Base-by-base conservation (phyloP, 2,329 filamentous ascomycete genomes). In the Hymenoscyphus scutula region DNA sequence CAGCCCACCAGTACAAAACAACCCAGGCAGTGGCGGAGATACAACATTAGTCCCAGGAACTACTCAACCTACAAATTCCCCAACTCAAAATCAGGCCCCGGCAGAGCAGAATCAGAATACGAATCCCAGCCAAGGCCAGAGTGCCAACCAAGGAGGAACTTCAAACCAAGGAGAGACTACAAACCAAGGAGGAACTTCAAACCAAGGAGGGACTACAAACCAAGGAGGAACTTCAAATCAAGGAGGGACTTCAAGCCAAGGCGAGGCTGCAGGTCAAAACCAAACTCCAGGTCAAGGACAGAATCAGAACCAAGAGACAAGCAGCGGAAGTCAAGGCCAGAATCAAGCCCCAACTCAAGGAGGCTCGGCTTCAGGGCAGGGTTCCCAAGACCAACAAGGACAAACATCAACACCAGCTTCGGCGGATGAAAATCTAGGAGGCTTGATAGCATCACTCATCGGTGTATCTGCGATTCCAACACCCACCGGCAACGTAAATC, bases 391-490 rank as follows among this genome's bases (percentile, higher is more conserved):
- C 8, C 41, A 48, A 11, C 41, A 48, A 23, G n/a, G 17, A 10
- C 41, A 48, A 23, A 7, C n/a, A 10, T 19, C 41, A 23, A 48
- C 41, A 19, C n/a, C 56, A 17, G 59, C 25, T 5, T 45, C 59
- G 8, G 53, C 53, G 19, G 41, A 48, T n/a, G 19, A 23, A 48
- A 48, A 11, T 19, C 6, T 48, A 10, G 41, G 19, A 48, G 5
- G 41, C 1, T 19, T 48, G 41, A 61, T 61, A 10, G 59, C 59
- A 17, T 61, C 59, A 29, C 34, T 55, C n/a, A 8, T 56, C 25
- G 59, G 59, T 19, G 7, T 53, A 25, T 25, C 51, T 23, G 34
- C 32, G 2, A 19, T 32, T n/a, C 6, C 51, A 3, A 27, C 17
- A 19, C 41, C 41, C 5, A 23, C 10, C 10, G n/a, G 41, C 4